A percentile compares a stretch with the other conserved stretches of the same genome.
These are phyloP conservation scores for Sugiyamaella boreocaroliniensis DNA, from an alignment of 805 yeast genomes.

Conservation along the genomic window DNA sequence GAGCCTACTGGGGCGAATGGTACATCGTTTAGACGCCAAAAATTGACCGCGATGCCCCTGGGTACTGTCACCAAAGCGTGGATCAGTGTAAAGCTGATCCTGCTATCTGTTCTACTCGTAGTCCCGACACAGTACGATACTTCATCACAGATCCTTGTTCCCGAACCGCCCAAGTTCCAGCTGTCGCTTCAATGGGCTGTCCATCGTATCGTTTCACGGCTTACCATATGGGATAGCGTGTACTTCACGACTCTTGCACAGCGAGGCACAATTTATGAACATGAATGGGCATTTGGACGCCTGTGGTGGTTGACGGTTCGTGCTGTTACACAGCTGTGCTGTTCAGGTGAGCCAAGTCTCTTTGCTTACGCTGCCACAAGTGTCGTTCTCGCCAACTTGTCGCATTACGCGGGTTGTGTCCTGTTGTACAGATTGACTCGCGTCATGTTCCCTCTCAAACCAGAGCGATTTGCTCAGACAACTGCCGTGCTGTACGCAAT, in stretches of 20 bases:
- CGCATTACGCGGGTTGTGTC: constrained; percentile 46
- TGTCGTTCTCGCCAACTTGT: constrained; percentile 43
- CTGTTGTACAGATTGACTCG: constrained; percentile 46
- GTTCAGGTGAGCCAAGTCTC: background rate
- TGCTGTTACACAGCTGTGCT: background rate
- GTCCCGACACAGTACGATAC: constrained; percentile 45
- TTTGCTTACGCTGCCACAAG: constrained; percentile 40
- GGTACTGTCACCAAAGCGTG: constrained; percentile 7
- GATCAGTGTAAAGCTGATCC: constrained; percentile 20
- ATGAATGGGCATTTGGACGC: constrained; percentile 84
- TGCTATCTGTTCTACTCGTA: constrained; percentile 33
- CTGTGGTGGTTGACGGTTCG: constrained; percentile 57
- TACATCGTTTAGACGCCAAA: background rate
- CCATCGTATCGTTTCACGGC: constrained; percentile 21
- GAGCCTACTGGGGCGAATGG: too few species aligned
- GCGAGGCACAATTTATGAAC: constrained; percentile 59
- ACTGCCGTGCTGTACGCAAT: constrained; percentile 45
- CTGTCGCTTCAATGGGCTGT: background rate
- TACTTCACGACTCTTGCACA: constrained; percentile 57
- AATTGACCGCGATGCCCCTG: background rate
- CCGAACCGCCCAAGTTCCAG: constrained; percentile 4
- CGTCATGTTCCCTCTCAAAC: constrained; percentile 14
- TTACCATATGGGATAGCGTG: constrained; percentile 81
- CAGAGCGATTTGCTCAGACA: constrained; percentile 29
- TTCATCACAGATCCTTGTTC: constrained; percentile 38